phyloP scores from a whole-genome alignment of 495 filamentous ascomycete genomes.

The Lentithecium fluviatile region DNA sequence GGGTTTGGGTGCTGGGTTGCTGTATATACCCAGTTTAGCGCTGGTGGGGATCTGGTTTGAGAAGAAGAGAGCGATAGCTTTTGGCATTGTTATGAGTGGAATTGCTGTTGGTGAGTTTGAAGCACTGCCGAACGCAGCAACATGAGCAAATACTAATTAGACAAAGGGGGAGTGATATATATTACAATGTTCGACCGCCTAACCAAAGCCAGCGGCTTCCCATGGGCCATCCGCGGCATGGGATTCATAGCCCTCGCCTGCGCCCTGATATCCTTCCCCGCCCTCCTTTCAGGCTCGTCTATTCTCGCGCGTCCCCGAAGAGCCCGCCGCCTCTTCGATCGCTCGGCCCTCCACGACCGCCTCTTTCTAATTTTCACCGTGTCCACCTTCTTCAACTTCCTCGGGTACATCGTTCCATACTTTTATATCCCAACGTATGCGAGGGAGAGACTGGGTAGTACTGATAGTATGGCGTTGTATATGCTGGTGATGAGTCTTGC shows the following conservation, averaged over 20 bases:
- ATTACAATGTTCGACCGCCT: conserved; percentile 31
- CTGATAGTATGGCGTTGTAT: conserved; percentile 26
- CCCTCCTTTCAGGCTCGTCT: conserved; percentile 19
- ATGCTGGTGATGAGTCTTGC: conserved; percentile 22
- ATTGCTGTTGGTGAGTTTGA: conserved; percentile 30
- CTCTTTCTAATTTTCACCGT: conserved; percentile 33
- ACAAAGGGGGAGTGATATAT: conserved; percentile 29
- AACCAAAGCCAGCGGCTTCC: conserved; percentile 24
- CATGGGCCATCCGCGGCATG: conserved; percentile 36
- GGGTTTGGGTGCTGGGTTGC: conserved; percentile 31
- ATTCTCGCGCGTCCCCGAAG: conserved; percentile 23
- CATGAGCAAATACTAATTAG: neutral
- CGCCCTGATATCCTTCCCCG: conserved; percentile 25
- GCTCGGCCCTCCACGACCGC: conserved; percentile 19
- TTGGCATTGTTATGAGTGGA: conserved; percentile 33
- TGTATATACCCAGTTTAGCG: conserved; percentile 32
- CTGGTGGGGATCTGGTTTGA: conserved; percentile 31
- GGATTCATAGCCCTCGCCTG: conserved; percentile 31
- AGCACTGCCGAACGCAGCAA: neutral
- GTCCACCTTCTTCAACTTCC: conserved; percentile 31
- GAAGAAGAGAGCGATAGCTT: conserved; percentile 27
- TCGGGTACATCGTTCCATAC: conserved; percentile 33
- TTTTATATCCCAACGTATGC: conserved; percentile 35
- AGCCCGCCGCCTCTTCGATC: conserved; percentile 29
- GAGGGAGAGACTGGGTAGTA: conserved; percentile 21